Conservation (phyloP, 306 rosid genomes). For the Quercus alba region DNA sequence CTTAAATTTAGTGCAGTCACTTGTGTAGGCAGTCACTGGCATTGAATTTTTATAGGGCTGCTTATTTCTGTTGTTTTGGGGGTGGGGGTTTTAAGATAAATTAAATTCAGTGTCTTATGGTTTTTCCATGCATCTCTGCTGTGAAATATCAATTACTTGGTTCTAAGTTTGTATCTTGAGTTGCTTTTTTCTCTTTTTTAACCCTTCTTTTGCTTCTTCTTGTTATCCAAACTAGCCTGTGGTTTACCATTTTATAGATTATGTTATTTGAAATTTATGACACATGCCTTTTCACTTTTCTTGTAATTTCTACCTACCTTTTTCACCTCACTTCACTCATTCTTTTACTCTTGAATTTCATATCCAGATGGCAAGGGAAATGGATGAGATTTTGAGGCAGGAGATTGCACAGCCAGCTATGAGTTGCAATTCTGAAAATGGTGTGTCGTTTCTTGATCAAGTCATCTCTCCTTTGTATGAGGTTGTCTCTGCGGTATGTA, state of each 20-base stretch:
- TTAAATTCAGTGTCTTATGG: neutral
- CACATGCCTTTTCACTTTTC: neutral
- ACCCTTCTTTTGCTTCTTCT: neutral
- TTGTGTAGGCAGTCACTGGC: neutral
- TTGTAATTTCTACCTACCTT: neutral
- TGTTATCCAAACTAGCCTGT: neutral
- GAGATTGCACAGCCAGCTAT: conserved; percentile 73
- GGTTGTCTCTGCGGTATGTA: conserved; percentile 76
- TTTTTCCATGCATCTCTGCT: neutral
- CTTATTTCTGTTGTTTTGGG: neutral
- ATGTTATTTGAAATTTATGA: neutral
- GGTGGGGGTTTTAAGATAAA: neutral
- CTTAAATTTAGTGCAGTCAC: neutral
- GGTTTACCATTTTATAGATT: neutral
- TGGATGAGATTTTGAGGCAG: conserved; percentile 80
- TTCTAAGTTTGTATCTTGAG: neutral
- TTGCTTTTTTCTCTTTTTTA: neutral
- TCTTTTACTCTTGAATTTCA: conserved; percentile 20
- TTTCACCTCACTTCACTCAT: neutral
- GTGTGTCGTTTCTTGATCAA: conserved; percentile 79
- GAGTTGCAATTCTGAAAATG: conserved; percentile 64
- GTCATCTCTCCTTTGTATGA: conserved; percentile 80
- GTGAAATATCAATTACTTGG: neutral
- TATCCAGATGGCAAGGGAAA: conserved; percentile 87
- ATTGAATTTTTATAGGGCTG: neutral